phyloP scores from a whole-genome alignment of 192 early-diverging fungal species.

The Rhizophagus prolifer region DNA sequence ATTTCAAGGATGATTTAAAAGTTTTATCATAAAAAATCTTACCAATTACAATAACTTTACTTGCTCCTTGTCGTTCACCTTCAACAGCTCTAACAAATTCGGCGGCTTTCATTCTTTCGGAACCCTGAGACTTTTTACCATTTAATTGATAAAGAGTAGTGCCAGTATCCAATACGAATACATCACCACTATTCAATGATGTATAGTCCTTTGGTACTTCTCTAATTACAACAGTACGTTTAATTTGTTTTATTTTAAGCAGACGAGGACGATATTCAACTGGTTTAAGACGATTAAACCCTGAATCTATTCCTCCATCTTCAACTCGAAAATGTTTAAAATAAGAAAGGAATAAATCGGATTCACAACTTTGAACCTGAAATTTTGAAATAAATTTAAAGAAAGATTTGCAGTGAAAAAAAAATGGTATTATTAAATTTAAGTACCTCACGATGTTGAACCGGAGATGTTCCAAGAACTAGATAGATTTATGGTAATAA shows the following conservation, averaged over 20 bases:
- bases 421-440: too few species aligned
- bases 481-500: background rate
- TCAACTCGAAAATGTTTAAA: slow-evolving; percentile 58
- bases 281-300: slow-evolving; percentile 69
- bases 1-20: slow-evolving; percentile 2
- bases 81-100: slow-evolving; percentile 60
- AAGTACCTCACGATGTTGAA: slow-evolving; percentile 71
- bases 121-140: slow-evolving; percentile 56
- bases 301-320: slow-evolving; percentile 67
- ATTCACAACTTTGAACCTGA: slow-evolving; percentile 67
- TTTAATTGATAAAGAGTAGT: slow-evolving; percentile 69
- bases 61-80: slow-evolving; percentile 59
- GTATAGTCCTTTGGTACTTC: slow-evolving; percentile 54
- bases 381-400: background rate
- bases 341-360: slow-evolving; percentile 63
- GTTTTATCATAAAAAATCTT: background rate
- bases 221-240: slow-evolving; percentile 54
- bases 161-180: slow-evolving; percentile 76
- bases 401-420: background rate
- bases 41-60: slow-evolving; percentile 66
- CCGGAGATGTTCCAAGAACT: slow-evolving; percentile 63
- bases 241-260: slow-evolving; percentile 53
- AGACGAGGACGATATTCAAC: slow-evolving; percentile 48
- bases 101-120: slow-evolving; percentile 71
- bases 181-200: slow-evolving; percentile 68